A percentile compares a stretch with the other conserved stretches of the same genome.
Evolutionary conservation across 2,329 filamentous ascomycete species (phyloP).

Genomic region (Cladosporium phlei): DNA sequence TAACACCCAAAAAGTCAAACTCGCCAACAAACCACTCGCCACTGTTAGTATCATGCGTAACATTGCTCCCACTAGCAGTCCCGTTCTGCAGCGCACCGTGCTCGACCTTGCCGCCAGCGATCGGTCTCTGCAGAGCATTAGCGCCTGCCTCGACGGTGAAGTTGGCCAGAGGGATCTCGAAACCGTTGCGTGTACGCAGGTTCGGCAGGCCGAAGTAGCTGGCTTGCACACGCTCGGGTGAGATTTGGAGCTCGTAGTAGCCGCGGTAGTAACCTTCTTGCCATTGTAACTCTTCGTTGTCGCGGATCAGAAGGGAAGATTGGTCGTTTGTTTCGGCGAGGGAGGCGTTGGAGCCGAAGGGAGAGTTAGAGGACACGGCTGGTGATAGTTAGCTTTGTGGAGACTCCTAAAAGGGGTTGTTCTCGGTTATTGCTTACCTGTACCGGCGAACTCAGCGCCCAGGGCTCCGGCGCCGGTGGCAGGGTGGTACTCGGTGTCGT

Average conservation of each 20-base stretch:
- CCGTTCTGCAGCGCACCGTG: constrained; percentile 51
- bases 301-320: constrained; percentile 36
- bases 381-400: too few relatives aligned
- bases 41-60: constrained; percentile 23
- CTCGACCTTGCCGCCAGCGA: constrained; percentile 47
- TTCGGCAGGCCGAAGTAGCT: constrained; percentile 60
- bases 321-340: constrained; percentile 46
- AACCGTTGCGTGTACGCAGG: constrained; percentile 53
- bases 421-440: too few relatives aligned
- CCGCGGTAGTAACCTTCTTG: constrained; percentile 65
- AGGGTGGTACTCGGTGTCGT: constrained; percentile 35
- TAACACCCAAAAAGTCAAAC: constrained; percentile 9
- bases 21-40: constrained; percentile 19
- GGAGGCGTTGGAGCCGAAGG: constrained; percentile 51
- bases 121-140: constrained; percentile 51
- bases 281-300: constrained; percentile 64
- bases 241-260: constrained; percentile 61
- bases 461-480: constrained; percentile 36
- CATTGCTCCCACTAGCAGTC: constrained; percentile 19
- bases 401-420: too few relatives aligned
- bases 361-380: constrained; percentile 55
- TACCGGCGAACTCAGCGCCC: constrained; percentile 53
- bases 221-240: constrained; percentile 51
- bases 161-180: constrained; percentile 62
- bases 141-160: constrained; percentile 60